phyloP scores from a whole-genome alignment of 352 stramenopile species.

The Phytophthora vignae region DNA sequence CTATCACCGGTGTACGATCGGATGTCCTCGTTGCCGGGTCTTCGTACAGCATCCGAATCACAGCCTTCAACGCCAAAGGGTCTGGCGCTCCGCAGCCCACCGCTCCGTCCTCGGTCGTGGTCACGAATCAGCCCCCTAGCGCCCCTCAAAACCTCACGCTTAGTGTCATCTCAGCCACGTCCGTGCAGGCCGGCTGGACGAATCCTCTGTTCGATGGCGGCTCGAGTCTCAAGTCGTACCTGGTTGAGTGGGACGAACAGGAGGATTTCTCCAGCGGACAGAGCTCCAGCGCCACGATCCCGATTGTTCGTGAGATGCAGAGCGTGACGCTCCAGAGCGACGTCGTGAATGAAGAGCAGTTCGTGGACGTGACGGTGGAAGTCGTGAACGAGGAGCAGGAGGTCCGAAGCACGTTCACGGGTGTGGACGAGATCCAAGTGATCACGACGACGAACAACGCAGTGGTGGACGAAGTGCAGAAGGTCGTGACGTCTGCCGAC shows the following conservation, averaged over 20 bases:
- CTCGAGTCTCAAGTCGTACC: conserved; percentile 73
- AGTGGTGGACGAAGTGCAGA: conserved; percentile 93
- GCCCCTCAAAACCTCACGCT: no score
- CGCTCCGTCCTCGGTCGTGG: conserved; percentile 55
- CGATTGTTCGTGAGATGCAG: conserved; percentile 94
- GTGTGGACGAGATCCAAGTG: conserved; percentile 90
- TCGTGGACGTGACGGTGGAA: conserved; percentile 92
- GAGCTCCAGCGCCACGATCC: conserved; percentile 69
- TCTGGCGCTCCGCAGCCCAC: conserved; percentile 56
- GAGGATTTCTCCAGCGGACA: conserved; percentile 78
- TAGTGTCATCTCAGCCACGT: conserved; percentile 16
- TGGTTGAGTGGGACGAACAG: conserved; percentile 87
- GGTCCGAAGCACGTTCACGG: conserved; percentile 88
- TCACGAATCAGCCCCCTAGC: conserved; percentile 16
- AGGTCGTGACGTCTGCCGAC: conserved; percentile 89
- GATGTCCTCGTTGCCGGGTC: conserved; percentile 30
- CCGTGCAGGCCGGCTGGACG: conserved; percentile 83
- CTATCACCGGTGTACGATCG: no score
- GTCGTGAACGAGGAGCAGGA: conserved; percentile 97
- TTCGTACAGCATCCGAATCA: conserved; percentile 84
- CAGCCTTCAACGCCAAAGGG: conserved; percentile 82
- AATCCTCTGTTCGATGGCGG: conserved; percentile 94
- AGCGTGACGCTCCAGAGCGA: conserved; percentile 78
- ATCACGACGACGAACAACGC: conserved; percentile 74
- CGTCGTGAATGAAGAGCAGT: conserved; percentile 94